phyloP scores from a whole-genome alignment of 1,284 basidiomycete species.

The Cutaneotrichosporon sp. region DNA sequence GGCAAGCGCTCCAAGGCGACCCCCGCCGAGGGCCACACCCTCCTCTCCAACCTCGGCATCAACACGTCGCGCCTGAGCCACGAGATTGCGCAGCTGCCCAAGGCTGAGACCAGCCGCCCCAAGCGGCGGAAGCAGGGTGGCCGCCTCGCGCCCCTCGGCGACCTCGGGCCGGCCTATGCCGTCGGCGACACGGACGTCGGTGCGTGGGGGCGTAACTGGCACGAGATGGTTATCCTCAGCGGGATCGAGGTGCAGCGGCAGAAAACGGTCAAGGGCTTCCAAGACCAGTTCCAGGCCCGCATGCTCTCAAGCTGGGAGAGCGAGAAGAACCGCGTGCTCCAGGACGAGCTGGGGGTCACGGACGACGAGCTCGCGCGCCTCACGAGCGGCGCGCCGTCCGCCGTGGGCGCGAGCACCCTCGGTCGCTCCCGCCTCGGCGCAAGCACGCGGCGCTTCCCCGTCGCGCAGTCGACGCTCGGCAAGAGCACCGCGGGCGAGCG shows the following conservation, averaged over 20 bases:
- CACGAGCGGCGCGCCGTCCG: slow-evolving; percentile 16
- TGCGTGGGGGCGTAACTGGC: slow-evolving; percentile 51
- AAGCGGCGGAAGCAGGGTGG: slow-evolving; percentile 21
- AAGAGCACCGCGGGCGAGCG: slow-evolving; percentile 35
- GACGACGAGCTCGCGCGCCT: slow-evolving; percentile 46
- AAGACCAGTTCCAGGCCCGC: slow-evolving; percentile 48
- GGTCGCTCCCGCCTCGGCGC: slow-evolving; percentile 40
- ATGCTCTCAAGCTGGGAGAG: slow-evolving; percentile 48
- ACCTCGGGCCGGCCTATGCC: slow-evolving; percentile 37
- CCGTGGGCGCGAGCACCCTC: slow-evolving; percentile 23
- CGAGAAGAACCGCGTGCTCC: slow-evolving; percentile 46
- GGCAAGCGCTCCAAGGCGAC: slow-evolving; percentile 35
- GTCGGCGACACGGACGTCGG: slow-evolving; percentile 42
- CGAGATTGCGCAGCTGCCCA: slow-evolving; percentile 42
- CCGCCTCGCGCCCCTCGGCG: slow-evolving; percentile 31
- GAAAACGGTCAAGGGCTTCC: slow-evolving; percentile 48
- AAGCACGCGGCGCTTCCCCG: slow-evolving; percentile 41
- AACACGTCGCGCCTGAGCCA: slow-evolving; percentile 49
- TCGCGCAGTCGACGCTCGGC: slow-evolving; percentile 36
- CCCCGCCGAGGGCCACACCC: slow-evolving; percentile 41
- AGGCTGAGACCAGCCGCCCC: slow-evolving; percentile 20
- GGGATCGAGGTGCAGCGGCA: slow-evolving; percentile 50
- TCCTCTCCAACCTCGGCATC: slow-evolving; percentile 50
- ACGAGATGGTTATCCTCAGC: slow-evolving; percentile 51
- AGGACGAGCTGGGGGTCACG: slow-evolving; percentile 51